These are phyloP conservation scores for Aegilops umbellulata DNA, from an alignment of 176 grass and related monocot genomes.

Conservation along the genomic window DNA sequence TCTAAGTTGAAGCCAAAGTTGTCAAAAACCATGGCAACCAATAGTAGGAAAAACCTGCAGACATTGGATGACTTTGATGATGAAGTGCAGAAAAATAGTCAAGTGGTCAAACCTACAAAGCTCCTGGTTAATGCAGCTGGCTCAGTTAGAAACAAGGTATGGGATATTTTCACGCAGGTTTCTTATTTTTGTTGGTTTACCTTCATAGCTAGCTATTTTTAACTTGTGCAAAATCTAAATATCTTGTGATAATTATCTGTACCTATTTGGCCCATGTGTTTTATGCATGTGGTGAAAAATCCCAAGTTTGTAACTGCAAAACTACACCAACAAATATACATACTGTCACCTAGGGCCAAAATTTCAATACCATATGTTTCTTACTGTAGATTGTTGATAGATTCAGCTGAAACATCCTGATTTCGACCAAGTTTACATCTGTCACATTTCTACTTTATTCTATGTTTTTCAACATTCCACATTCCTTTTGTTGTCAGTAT, in stretches of 20 bases:
- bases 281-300: background rate
- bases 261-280: background rate
- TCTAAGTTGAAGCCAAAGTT: constrained; percentile 56
- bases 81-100: constrained; percentile 57
- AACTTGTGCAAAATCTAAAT: background rate
- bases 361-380: background rate
- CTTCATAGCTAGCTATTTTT: constrained; percentile 19
- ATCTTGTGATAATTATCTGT: constrained; percentile 4
- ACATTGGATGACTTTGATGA: constrained; percentile 81
- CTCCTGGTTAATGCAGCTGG: constrained; percentile 40
- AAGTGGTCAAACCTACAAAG: constrained; percentile 40
- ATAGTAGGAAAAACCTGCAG: constrained; percentile 50
- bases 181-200: constrained; percentile 4
- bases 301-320: background rate
- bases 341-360: background rate
- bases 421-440: background rate
- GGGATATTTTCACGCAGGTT: constrained; percentile 3
- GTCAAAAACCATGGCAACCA: constrained; percentile 43
- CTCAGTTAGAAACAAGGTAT: constrained; percentile 78
- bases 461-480: background rate
- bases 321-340: background rate
- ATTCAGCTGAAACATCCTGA: background rate
- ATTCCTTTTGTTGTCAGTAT: background rate
- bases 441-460: background rate
- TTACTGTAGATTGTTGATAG: background rate